These are phyloP conservation scores for Annulohypoxylon truncatum DNA, from an alignment of 2,329 filamentous ascomycete genomes.

Conservation along the genomic window DNA sequence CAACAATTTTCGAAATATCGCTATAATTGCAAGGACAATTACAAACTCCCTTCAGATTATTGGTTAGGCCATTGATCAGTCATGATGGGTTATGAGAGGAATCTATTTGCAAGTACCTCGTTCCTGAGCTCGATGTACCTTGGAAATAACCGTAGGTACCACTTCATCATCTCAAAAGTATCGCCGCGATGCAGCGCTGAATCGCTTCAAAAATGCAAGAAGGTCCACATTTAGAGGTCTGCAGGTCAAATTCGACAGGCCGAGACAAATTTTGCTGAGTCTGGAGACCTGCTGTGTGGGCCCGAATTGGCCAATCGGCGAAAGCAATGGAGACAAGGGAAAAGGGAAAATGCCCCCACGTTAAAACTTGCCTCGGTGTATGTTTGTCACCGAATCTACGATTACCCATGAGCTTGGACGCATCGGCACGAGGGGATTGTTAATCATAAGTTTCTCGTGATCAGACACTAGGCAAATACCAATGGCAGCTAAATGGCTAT, in stretches of 20 bases:
- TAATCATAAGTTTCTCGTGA: conserved; percentile 12
- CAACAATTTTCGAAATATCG: conserved; percentile 10
- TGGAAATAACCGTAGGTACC: conserved; percentile 38
- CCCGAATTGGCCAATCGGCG: conserved; percentile 45
- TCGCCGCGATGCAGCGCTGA: conserved; percentile 34
- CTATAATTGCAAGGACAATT: neutral
- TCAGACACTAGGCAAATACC: neutral
- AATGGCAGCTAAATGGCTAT: neutral
- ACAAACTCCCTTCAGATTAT: conserved; percentile 2
- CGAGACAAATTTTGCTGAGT: conserved; percentile 48
- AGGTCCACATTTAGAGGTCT: conserved; percentile 42
- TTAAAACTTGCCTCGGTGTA: conserved; percentile 43
- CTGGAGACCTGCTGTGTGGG: conserved; percentile 47
- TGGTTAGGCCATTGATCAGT: neutral
- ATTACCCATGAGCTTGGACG: conserved; percentile 5
- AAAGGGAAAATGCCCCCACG: conserved; percentile 22
- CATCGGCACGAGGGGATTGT: conserved; percentile 32
- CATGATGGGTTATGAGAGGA: neutral
- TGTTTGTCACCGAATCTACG: conserved; percentile 28
- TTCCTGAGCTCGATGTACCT: conserved; percentile 27
- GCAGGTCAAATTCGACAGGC: conserved; percentile 44
- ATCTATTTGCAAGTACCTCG: conserved; percentile 7
- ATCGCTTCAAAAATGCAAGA: conserved; percentile 42
- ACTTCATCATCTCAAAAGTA: conserved; percentile 27
- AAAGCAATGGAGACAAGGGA: conserved; percentile 22